Percentiles rank a stretch among this genome's conserved stretches.
phyloP scores from a whole-genome alignment of 176 grass and related monocot species.

The Poa annua region DNA sequence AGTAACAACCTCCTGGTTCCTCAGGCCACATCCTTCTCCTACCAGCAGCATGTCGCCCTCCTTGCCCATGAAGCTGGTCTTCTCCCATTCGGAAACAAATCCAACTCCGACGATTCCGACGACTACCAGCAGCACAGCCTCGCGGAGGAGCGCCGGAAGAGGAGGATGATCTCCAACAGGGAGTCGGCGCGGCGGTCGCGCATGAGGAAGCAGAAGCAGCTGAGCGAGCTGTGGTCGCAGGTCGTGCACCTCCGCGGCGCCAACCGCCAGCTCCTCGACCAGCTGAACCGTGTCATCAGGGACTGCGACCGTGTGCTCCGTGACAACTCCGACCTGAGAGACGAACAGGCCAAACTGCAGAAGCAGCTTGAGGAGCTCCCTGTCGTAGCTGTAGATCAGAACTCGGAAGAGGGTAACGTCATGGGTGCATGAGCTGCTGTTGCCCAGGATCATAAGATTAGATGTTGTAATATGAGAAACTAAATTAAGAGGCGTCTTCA shows the following conservation, averaged over 20 bases:
- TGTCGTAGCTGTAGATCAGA: conserved; percentile 2
- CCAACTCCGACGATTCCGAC: conserved; percentile 66
- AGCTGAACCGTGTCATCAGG: conserved; percentile 77
- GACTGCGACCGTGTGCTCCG: conserved; percentile 55
- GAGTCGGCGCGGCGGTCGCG: conserved; percentile 92
- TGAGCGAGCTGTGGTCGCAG: conserved; percentile 75
- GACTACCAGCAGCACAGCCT: conserved; percentile 49
- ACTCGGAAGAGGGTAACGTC: conserved; percentile 29
- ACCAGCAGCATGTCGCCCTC: conserved; percentile 44
- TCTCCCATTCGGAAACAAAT: conserved; percentile 42
- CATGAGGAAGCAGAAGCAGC: conserved; percentile 95
- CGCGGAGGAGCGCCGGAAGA: conserved; percentile 74
- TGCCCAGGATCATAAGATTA: conserved; percentile 39
- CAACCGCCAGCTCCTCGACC: conserved; percentile 77
- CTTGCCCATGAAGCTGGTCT: conserved; percentile 48
- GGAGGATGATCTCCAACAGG: conserved; percentile 95
- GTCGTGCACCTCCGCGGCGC: conserved; percentile 64
- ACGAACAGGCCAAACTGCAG: conserved; percentile 50
- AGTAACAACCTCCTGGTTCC: conserved; percentile 34
- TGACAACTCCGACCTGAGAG: conserved; percentile 72
- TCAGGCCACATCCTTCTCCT: conserved; percentile 19
- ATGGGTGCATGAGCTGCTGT: conserved; percentile 23
- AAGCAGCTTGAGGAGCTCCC: conserved; percentile 65
- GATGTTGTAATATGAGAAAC: conserved; percentile 42
- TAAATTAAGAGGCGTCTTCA: conserved; percentile 47